phyloP scores from a whole-genome alignment of 495 filamentous ascomycete genomes.

The Lasiosphaeria hispida region DNA sequence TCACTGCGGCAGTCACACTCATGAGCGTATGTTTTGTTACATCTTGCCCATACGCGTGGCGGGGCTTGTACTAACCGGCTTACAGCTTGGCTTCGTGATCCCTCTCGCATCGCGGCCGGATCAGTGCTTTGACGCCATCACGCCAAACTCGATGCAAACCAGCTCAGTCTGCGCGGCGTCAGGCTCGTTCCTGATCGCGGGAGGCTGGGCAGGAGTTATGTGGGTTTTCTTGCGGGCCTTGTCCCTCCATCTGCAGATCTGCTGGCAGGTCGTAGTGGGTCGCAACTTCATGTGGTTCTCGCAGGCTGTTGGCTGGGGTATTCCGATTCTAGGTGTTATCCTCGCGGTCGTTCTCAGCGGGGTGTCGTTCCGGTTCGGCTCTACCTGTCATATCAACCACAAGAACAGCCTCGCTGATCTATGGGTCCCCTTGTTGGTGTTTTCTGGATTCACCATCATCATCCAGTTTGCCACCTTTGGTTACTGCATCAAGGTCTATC shows the following conservation, averaged over 20 bases:
- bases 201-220: conserved; percentile 76
- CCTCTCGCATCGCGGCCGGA: conserved; percentile 77
- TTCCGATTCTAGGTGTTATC: conserved; percentile 70
- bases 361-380: conserved; percentile 89
- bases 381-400: conserved; percentile 90
- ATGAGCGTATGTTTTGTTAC: conserved; percentile 63
- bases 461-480: conserved; percentile 82
- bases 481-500: conserved; percentile 93
- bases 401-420: conserved; percentile 74
- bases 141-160: conserved; percentile 87
- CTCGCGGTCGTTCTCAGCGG: conserved; percentile 81
- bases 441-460: conserved; percentile 73
- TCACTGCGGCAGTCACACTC: conserved; percentile 68
- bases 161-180: conserved; percentile 81
- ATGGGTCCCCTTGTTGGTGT: conserved; percentile 84
- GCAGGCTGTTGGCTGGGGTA: conserved; percentile 75
- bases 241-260: conserved; percentile 94
- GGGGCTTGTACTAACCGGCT: neutral
- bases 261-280: conserved; percentile 91
- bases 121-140: conserved; percentile 86
- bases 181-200: conserved; percentile 77
- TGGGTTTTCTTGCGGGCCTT: conserved; percentile 91
- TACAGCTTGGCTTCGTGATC: conserved; percentile 79
- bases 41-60: neutral
- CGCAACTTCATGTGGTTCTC: conserved; percentile 87